A percentile compares a stretch with the other conserved stretches of the same genome.
These are phyloP conservation scores for Paramecium tetraurelia DNA, from an alignment of 73 alveolate species.

Conservation along the genomic window DNA sequence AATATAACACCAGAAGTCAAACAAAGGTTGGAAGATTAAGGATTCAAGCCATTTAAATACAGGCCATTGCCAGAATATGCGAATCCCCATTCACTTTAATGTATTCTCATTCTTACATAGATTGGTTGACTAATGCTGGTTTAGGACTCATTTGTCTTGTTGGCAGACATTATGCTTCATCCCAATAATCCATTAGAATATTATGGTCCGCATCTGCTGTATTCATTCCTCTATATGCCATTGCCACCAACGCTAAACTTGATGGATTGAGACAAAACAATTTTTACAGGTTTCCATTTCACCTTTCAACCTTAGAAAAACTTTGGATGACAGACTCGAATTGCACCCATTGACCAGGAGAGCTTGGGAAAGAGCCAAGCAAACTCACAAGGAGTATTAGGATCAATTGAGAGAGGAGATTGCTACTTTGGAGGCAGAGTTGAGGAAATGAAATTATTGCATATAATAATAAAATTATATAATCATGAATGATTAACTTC, in stretches of 20 bases:
- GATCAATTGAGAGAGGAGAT: slow-evolving; percentile 17
- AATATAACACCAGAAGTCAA: neutral
- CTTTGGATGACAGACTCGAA: slow-evolving; percentile 81
- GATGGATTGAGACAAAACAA: slow-evolving; percentile 1
- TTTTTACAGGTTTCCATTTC: slow-evolving; percentile 37
- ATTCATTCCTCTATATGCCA: slow-evolving; percentile 20
- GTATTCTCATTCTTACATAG: neutral
- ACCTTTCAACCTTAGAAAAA: slow-evolving; percentile 47
- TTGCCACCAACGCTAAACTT: neutral
- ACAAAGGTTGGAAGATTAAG: neutral
- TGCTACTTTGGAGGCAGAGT: slow-evolving; percentile 30
- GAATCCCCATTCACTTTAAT: neutral
- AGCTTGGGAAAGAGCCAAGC: slow-evolving; percentile 81
- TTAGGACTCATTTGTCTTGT: neutral
- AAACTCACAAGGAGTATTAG: slow-evolving; percentile 19
- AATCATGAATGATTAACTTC: neutral
- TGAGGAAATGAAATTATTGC: neutral
- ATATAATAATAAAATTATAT: neutral
- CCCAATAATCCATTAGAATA: slow-evolving; percentile 19
- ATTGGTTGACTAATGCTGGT: slow-evolving; percentile 39
- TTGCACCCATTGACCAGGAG: slow-evolving; percentile 87
- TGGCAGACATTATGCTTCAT: slow-evolving; percentile 21
- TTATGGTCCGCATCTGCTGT: slow-evolving; percentile 27
- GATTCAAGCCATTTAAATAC: neutral
- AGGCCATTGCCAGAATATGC: neutral